A percentile compares a stretch with the other conserved stretches of the same genome.
Conservation (phyloP, 228 moss, liverwort and hornwort genomes). For the Sphagnum fallax region DNA sequence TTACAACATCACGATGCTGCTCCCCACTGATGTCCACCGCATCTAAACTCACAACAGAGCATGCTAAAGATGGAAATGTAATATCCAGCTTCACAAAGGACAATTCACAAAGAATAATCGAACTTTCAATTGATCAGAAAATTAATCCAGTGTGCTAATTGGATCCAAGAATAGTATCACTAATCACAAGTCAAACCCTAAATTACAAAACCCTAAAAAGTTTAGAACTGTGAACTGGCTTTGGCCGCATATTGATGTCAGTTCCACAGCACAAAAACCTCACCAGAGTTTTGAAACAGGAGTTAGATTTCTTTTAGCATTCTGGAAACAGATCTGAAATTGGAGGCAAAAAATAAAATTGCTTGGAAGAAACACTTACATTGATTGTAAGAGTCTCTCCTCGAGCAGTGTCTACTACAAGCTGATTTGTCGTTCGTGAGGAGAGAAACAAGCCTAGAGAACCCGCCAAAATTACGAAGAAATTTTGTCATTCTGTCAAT, state of each 20-base stretch:
- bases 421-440: constrained; percentile 51
- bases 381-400: constrained; percentile 87
- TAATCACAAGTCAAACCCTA: too few species aligned
- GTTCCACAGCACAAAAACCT: too few species aligned
- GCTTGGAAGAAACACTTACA: constrained; percentile 28
- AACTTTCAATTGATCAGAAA: background rate
- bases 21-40: constrained; percentile 99
- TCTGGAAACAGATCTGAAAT: too few species aligned
- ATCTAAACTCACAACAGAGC: constrained; percentile 97
- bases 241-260: too few species aligned
- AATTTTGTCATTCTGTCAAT: too few species aligned
- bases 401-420: constrained; percentile 86
- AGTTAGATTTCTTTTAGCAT: too few species aligned
- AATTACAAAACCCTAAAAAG: too few species aligned
- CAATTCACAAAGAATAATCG: background rate
- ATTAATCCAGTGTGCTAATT: too few species aligned
- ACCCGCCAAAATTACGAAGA: constrained; percentile 2
- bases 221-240: too few species aligned
- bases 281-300: too few species aligned
- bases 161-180: too few species aligned
- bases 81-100: constrained; percentile 71
- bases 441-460: constrained; percentile 66
- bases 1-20: constrained; percentile 97
- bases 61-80: constrained; percentile 89
- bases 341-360: too few species aligned